phyloP scores from a whole-genome alignment of 331 rosid species.

The Spiraea crenata region DNA sequence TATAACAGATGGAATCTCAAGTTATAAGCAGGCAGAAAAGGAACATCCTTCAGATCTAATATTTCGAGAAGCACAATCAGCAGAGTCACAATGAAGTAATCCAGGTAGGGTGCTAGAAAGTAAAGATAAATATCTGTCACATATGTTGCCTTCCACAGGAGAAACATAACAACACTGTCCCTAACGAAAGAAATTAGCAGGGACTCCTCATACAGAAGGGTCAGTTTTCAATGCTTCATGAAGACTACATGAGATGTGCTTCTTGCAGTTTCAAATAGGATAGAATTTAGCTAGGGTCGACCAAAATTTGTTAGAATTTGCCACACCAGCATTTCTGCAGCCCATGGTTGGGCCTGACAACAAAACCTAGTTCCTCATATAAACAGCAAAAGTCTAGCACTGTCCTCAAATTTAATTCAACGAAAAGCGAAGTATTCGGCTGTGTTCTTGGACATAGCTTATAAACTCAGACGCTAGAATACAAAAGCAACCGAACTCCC shows the following conservation, averaged over 20 bases:
- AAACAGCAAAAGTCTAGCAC: neutral
- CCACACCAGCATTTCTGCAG: neutral
- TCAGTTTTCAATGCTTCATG: too few relatives aligned
- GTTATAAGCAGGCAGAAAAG: conserved; percentile 1
- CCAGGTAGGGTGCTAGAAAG: neutral
- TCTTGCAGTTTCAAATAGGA: neutral
- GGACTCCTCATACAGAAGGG: neutral
- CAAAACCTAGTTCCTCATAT: neutral
- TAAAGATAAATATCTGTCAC: neutral
- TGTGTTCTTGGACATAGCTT: conserved; percentile 1
- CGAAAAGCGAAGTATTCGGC: neutral
- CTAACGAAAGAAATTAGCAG: neutral
- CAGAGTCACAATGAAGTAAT: neutral
- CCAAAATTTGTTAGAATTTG: neutral
- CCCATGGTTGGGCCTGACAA: neutral
- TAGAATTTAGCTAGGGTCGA: neutral
- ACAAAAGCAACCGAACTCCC: neutral
- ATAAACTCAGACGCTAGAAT: neutral
- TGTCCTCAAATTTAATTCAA: neutral
- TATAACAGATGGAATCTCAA: conserved; percentile 1
- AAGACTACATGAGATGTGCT: neutral
- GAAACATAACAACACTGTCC: neutral
- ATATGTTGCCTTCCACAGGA: neutral
- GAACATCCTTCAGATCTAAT: neutral
- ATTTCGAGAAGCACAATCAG: neutral